phyloP scores from a whole-genome alignment of 352 stramenopile species.

The Phytophthora uliginosa region DNA sequence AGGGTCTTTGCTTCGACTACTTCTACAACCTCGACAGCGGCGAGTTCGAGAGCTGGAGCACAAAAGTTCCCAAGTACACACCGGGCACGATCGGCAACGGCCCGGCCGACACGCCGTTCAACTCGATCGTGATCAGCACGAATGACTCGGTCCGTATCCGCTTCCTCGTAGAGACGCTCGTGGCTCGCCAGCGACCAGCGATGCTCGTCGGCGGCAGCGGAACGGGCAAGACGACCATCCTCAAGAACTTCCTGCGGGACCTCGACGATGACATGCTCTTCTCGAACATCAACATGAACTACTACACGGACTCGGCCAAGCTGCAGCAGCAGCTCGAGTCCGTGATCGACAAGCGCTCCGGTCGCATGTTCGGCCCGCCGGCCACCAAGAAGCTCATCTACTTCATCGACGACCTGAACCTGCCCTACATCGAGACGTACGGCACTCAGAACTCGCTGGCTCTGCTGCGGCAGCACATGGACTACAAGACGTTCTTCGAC shows the following conservation, averaged over 20 bases:
- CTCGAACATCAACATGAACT: conserved; percentile 98
- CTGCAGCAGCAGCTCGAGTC: conserved; percentile 97
- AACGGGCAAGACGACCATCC: conserved; percentile 98
- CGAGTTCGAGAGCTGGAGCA: conserved; percentile 95
- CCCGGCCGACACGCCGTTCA: conserved; percentile 96
- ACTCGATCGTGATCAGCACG: conserved; percentile 96
- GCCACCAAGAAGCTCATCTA: conserved; percentile 97
- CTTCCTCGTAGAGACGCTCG: conserved; percentile 96
- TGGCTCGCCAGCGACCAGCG: conserved; percentile 93
- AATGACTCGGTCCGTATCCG: conserved; percentile 97
- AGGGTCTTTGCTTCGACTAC: conserved; percentile 98
- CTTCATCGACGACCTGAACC: conserved; percentile 98
- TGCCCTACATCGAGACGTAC: conserved; percentile 98
- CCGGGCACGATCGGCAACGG: conserved; percentile 94
- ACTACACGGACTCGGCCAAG: conserved; percentile 97
- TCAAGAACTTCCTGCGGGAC: conserved; percentile 96
- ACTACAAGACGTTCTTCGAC: conserved; percentile 97
- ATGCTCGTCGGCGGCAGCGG: conserved; percentile 97
- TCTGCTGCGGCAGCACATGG: conserved; percentile 96
- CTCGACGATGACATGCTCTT: conserved; percentile 96
- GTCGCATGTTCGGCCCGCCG: conserved; percentile 95
- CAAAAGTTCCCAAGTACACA: conserved; percentile 93
- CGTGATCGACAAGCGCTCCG: conserved; percentile 97
- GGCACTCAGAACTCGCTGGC: conserved; percentile 97
- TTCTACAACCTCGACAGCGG: conserved; percentile 96